Conservation (phyloP, 192 early-diverging fungal genomes). For the Coemansia sp. region DNA sequence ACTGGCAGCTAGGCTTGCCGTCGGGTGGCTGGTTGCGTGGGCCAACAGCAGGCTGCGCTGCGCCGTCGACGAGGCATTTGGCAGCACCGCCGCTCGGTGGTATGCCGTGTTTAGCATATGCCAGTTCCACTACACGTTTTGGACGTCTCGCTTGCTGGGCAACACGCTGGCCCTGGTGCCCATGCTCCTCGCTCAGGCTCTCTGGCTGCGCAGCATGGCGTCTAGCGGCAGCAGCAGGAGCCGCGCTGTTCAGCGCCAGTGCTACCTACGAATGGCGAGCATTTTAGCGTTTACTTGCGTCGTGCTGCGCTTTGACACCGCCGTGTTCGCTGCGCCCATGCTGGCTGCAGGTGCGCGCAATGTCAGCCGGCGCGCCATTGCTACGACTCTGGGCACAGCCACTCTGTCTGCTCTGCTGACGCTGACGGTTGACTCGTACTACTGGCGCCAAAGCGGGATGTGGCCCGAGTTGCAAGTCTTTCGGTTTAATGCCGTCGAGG, state of each 20-base stretch:
- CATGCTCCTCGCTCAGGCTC: slow-evolving; percentile 57
- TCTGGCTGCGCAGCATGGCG: slow-evolving; percentile 45
- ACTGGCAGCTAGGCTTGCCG: slow-evolving; percentile 42
- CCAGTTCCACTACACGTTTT: slow-evolving; percentile 93
- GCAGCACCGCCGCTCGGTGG: slow-evolving; percentile 43
- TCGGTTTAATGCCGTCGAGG: slow-evolving; percentile 64
- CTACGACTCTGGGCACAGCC: neutral
- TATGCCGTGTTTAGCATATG: slow-evolving; percentile 59
- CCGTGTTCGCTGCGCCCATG: slow-evolving; percentile 57
- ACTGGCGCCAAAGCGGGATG: slow-evolving; percentile 60
- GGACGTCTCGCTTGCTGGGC: slow-evolving; percentile 84
- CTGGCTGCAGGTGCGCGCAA: slow-evolving; percentile 19
- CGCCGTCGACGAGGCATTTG: slow-evolving; percentile 63
- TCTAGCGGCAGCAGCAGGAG: neutral
- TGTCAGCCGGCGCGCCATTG: slow-evolving; percentile 21
- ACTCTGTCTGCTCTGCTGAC: slow-evolving; percentile 38
- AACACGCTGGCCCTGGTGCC: slow-evolving; percentile 85
- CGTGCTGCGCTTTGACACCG: slow-evolving; percentile 66
- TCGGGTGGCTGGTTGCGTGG: slow-evolving; percentile 57
- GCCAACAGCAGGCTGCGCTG: slow-evolving; percentile 59
- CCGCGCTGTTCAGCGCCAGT: neutral
- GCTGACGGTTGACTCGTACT: slow-evolving; percentile 62
- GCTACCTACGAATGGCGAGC: slow-evolving; percentile 22
- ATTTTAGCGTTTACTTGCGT: slow-evolving; percentile 46
- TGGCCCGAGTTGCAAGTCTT: slow-evolving; percentile 73